Evolutionary conservation across 306 rosid species (phyloP).

Genomic region (Vigna nakashimae): DNA sequence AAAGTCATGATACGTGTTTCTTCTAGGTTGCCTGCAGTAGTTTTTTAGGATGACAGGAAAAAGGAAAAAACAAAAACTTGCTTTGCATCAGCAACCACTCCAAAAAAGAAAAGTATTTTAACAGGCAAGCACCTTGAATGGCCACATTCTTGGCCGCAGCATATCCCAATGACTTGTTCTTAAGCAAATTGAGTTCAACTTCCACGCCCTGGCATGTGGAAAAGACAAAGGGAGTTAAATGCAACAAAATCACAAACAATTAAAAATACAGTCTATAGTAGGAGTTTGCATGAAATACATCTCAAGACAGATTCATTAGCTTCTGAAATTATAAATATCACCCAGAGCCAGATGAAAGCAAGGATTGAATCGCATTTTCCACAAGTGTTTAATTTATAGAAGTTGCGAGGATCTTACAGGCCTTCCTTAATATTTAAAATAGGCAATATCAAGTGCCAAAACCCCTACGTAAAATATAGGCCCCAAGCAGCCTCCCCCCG

Average conservation of each 20-base stretch:
- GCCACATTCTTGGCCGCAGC: constrained; percentile 73
- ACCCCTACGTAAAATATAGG: background rate
- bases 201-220: constrained; percentile 63
- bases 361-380: background rate
- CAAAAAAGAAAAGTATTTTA: background rate
- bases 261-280: background rate
- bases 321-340: background rate
- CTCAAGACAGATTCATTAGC: constrained; percentile 18
- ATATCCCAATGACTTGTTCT: constrained; percentile 76
- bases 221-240: constrained; percentile 28
- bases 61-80: background rate
- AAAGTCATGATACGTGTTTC: background rate
- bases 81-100: constrained; percentile 21
- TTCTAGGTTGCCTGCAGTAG: constrained; percentile 1
- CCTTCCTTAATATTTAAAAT: background rate
- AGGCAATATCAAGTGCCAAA: background rate
- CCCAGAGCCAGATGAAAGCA: constrained; percentile 10
- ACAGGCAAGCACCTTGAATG: constrained; percentile 43
- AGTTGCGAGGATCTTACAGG: no score
- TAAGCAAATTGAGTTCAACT: constrained; percentile 56
- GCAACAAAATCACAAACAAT: constrained; percentile 27
- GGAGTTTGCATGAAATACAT: background rate
- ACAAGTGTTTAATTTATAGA: background rate
- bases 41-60: constrained; percentile 1
- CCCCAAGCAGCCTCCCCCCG: background rate